phyloP scores from a whole-genome alignment of 108 stramenopile species.

The Asterionellopsis glacialis region DNA sequence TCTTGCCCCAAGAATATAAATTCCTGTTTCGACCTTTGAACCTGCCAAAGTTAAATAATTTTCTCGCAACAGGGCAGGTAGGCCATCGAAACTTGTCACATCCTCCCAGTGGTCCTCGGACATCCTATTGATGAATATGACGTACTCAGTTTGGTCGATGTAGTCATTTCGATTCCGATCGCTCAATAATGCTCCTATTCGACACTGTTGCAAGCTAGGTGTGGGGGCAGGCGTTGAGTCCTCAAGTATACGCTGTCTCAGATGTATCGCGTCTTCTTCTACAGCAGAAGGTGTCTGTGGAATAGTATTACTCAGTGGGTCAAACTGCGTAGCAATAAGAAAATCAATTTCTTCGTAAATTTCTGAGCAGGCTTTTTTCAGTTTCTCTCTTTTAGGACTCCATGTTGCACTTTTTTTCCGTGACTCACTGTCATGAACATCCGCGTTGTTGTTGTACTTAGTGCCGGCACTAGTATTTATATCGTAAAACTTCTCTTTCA shows the following conservation, averaged over 20 bases:
- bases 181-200: slow-evolving; percentile 14
- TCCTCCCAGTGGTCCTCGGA: neutral
- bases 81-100: slow-evolving; percentile 1
- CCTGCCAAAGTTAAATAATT: neutral
- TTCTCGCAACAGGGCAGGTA: neutral
- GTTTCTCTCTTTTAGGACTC: neutral
- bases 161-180: slow-evolving; percentile 22
- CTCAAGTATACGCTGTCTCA: no score
- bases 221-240: slow-evolving; percentile 1
- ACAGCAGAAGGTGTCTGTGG: neutral
- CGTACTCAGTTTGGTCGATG: slow-evolving; percentile 29
- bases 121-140: slow-evolving; percentile 31
- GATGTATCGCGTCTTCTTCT: neutral
- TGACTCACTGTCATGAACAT: neutral
- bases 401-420: neutral
- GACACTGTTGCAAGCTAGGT: slow-evolving; percentile 15
- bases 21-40: neutral
- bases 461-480: neutral
- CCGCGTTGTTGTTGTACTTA: neutral
- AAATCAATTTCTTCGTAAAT: no score
- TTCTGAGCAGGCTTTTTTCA: no score
- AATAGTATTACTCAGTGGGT: neutral
- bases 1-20: neutral
- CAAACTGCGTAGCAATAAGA: neutral
- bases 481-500: neutral